Evolutionary conservation across 805 yeast genomes (phyloP).

Genomic region (Candida koratica): DNA sequence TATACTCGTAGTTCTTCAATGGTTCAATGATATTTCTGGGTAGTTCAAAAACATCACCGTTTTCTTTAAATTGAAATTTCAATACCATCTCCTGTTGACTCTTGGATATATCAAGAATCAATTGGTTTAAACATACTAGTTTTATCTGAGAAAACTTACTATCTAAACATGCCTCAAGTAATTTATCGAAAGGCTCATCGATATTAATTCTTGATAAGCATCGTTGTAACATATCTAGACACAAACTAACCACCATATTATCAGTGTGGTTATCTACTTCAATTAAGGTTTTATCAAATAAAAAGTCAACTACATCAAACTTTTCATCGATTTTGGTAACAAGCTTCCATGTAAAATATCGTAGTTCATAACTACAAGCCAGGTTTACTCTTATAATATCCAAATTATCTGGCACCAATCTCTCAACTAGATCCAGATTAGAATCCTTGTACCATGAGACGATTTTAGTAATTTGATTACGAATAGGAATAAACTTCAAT

Average conservation of each 20-base stretch:
- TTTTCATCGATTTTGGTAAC: background rate
- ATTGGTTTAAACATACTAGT: conserved; percentile 39
- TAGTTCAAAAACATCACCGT: conserved; percentile 26
- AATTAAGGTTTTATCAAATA: conserved; percentile 15
- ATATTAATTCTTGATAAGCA: conserved; percentile 16
- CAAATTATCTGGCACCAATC: conserved; percentile 38
- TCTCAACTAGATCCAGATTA: conserved; percentile 4
- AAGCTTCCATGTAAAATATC: conserved; percentile 39
- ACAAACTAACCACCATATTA: conserved; percentile 26
- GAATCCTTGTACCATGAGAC: conserved; percentile 18
- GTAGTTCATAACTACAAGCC: conserved; percentile 39
- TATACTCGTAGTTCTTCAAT: conserved; percentile 30
- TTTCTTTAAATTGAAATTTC: conserved; percentile 53
- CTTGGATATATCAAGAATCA: conserved; percentile 38
- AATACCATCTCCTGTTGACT: conserved; percentile 58
- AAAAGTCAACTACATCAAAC: conserved; percentile 17
- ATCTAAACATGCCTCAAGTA: conserved; percentile 30
- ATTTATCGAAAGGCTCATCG: conserved; percentile 17
- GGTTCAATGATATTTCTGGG: conserved; percentile 40
- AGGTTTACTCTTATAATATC: conserved; percentile 38
- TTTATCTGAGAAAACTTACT: conserved; percentile 29
- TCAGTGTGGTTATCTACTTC: conserved; percentile 35
- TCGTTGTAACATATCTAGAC: conserved; percentile 34
- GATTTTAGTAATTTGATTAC: conserved; percentile 51
- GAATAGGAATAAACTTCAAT: conserved; percentile 44